Evolutionary conservation across 2,329 filamentous ascomycete species (phyloP), one percentile per base, ranked within the genome.

Genomic region (Beauveria rudraprayagi): DNA sequence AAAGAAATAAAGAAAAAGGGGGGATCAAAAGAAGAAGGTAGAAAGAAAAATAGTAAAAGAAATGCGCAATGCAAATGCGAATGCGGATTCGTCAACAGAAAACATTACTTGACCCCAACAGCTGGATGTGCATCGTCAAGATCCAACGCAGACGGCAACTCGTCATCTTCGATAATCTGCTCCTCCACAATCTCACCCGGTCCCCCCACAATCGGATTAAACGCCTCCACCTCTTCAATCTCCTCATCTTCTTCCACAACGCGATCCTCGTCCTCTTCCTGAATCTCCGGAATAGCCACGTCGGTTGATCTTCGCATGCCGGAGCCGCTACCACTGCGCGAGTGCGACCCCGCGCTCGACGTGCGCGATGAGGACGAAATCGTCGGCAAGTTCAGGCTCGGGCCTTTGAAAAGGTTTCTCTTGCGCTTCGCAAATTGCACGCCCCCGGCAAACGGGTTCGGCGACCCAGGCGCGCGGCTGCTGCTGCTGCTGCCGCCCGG

Each of bases 371-470:
- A 51, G 2, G 47, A 60, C 19, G 78, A 79, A 52, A 86, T 77
- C 1, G 56, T 59, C 26, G 50, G 58, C 41, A 60, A 30, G 65
- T 83, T 82, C 34, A 88, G 75, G 73, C 85, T 86, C 0, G 91
- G 91, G 0, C 91, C 91, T 71, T 93, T 93, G 77, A 95, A 94
- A 2, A 92, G 73, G 61, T 85, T 91, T 62, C 89, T 83, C 75
- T 93, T 95, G 62, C 90, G 78, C 70, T 91, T 91, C 1, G 91
- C 90, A 69, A 94, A 95, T 50, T 91, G 78, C 0, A 94, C 81
- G 3, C 86, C 85, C 0, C 81, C 80, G 3, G 77, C 78, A 61
- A 84, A 83, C 1, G 85, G 86, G 26, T 81, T 85, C 1, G 82
- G 81, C 5, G 81, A 85, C 0, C 79, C 77, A 5, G 77, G 78